These are phyloP conservation scores for Lichenothelia convexa DNA, from an alignment of 495 filamentous ascomycete species.

Conservation along the genomic window DNA sequence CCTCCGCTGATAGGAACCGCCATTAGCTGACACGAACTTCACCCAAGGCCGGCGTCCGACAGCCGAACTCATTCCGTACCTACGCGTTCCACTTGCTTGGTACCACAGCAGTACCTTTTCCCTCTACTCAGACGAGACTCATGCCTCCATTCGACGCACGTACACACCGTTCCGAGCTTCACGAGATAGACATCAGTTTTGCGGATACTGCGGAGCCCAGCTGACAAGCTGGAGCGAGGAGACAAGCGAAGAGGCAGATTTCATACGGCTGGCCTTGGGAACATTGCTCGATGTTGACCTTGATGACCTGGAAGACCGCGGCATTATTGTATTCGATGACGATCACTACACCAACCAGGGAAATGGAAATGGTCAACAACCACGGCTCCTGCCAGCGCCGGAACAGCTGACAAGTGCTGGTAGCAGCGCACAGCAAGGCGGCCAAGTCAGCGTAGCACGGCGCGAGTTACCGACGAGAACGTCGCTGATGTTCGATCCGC, in stretches of 20 bases:
- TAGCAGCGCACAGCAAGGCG: not conserved
- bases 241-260: slow-evolving; percentile 48
- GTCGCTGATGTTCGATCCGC: slow-evolving; percentile 54
- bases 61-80: slow-evolving; percentile 54
- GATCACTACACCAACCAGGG: slow-evolving; percentile 22
- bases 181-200: slow-evolving; percentile 51
- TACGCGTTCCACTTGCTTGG: slow-evolving; percentile 62
- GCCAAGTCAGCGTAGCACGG: slow-evolving; percentile 16
- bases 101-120: slow-evolving; percentile 53
- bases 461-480: slow-evolving; percentile 69
- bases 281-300: slow-evolving; percentile 49
- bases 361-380: slow-evolving; percentile 18
- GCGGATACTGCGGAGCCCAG: slow-evolving; percentile 75
- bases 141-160: slow-evolving; percentile 45
- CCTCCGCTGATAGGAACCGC: not conserved
- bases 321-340: slow-evolving; percentile 34
- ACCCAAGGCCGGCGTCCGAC: slow-evolving; percentile 44
- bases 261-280: slow-evolving; percentile 55
- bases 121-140: slow-evolving; percentile 63
- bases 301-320: slow-evolving; percentile 45
- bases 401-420: not conserved
- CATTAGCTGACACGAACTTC: not conserved
- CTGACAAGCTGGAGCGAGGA: slow-evolving; percentile 64
- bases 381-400: slow-evolving; percentile 1
- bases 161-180: slow-evolving; percentile 39